Evolutionary conservation across 2,329 filamentous ascomycete species (phyloP).

Genomic region (Stachybotrys chlorohalonatus): DNA sequence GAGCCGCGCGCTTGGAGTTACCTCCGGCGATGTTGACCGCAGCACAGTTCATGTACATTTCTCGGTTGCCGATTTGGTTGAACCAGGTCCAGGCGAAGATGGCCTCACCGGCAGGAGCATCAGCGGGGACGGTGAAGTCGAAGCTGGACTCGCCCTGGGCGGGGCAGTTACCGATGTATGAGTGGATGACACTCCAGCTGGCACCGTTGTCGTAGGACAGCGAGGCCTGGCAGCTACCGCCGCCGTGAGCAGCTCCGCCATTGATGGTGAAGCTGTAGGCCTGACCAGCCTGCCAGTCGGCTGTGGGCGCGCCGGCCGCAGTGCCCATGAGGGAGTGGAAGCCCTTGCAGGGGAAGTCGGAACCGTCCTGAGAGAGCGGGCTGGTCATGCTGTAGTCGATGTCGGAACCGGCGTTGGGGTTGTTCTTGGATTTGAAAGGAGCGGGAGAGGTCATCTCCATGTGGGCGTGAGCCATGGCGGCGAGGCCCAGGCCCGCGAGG

Average conservation of each 20-base stretch:
- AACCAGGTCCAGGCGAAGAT: slow-evolving; percentile 72
- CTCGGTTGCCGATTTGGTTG: slow-evolving; percentile 67
- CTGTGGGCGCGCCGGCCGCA: slow-evolving; percentile 40
- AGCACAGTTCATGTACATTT: slow-evolving; percentile 86
- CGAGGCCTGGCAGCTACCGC: slow-evolving; percentile 69
- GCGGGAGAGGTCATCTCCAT: slow-evolving; percentile 47
- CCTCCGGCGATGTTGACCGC: slow-evolving; percentile 50
- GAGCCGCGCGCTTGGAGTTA: slow-evolving; percentile 25
- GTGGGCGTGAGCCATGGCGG: slow-evolving; percentile 38
- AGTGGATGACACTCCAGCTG: slow-evolving; percentile 59
- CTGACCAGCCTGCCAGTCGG: slow-evolving; percentile 53
- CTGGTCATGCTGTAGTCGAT: slow-evolving; percentile 66
- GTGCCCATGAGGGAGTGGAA: slow-evolving; percentile 40
- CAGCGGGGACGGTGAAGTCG: slow-evolving; percentile 56
- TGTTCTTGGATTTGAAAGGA: slow-evolving; percentile 44
- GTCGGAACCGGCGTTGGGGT: slow-evolving; percentile 33
- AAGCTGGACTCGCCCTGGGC: slow-evolving; percentile 37
- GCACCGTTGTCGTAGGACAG: slow-evolving; percentile 64
- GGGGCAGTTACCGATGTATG: slow-evolving; percentile 48
- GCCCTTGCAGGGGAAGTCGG: slow-evolving; percentile 71
- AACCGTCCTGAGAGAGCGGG: slow-evolving; percentile 51
- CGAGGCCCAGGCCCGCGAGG: slow-evolving; percentile 30
- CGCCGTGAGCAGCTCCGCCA: slow-evolving; percentile 55
- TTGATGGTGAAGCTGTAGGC: slow-evolving; percentile 54
- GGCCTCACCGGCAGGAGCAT: slow-evolving; percentile 51